Evolutionary conservation across 2,329 filamentous ascomycete species (phyloP), one percentile per base, ranked within the genome.

Genomic region (Cercospora zeae-maydis): DNA sequence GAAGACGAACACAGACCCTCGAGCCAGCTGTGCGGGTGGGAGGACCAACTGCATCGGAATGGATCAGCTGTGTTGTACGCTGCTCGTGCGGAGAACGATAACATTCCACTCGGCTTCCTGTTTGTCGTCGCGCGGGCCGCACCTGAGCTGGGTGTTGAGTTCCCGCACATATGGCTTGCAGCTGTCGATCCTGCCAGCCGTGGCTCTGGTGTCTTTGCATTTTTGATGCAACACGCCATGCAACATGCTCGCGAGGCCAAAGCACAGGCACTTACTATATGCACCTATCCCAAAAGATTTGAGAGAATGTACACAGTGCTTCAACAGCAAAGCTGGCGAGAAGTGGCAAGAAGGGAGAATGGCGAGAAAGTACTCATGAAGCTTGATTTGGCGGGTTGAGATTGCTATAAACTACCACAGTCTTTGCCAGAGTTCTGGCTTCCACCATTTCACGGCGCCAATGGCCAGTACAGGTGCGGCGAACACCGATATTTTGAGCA

Each of bases 401-500:
- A 53, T 31, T 14, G 49, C 30, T 53, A 4, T 16, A 13, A 33
- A 11, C 30, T 53, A 53, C 30, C 49, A 53, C 27, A 53, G 2
- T 13, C 2, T 53, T 34, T 34, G n/a, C 49, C 49, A 53, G n/a
- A 27, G 49, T 2, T 34, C 49, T 13, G 49, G 49, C 49, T 34
- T 19, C 49, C 49, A 53, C 49, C 27, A 34, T 53, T 30, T 31
- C 27, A 53, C 14, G n/a, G 27, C 42, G 11, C 30, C 42, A 10
- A 54, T 47, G 19, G 54, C 45, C 7, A 60, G 9, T 13, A 64
- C 16, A 21, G 62, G 52, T 6, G 31, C 53, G 4, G 53, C 30
- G 34, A 64, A 49, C n/a, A 63, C 10, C 11, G 57, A 54, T 31
- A 63, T 55, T 54, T 64, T 63, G 42, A 57, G 21, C 9, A 66